Conservation (phyloP, 2,329 filamentous ascomycete species). For the Hypoxylon sp. region DNA sequence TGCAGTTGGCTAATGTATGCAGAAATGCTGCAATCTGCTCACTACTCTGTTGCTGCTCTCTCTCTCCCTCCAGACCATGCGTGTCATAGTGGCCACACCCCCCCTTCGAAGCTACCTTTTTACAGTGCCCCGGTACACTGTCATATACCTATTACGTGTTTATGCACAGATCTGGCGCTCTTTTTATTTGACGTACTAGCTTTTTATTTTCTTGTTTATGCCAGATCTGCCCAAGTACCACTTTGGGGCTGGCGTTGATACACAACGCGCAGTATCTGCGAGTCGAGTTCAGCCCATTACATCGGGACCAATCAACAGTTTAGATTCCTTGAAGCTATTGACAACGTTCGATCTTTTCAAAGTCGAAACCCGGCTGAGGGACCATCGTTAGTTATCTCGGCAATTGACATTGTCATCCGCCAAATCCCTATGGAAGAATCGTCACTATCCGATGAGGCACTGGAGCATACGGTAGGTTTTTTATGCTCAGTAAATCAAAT, state of each 20-base stretch:
- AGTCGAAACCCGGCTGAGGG: constrained; percentile 12
- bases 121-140: constrained; percentile 17
- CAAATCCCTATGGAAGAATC: constrained; percentile 4
- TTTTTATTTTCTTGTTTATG: constrained; percentile 12
- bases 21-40: constrained; percentile 25
- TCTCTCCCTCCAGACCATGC: constrained; percentile 9
- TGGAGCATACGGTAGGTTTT: neutral
- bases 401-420: constrained; percentile 11
- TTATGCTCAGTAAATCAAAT: constrained; percentile 9
- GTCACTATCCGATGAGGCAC: constrained; percentile 5
- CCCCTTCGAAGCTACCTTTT: neutral
- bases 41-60: constrained; percentile 16
- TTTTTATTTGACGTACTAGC: constrained; percentile 17
- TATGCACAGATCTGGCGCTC: constrained; percentile 17
- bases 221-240: constrained; percentile 32
- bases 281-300: constrained; percentile 34
- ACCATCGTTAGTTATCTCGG: constrained; percentile 13
- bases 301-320: constrained; percentile 40
- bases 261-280: constrained; percentile 33
- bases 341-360: constrained; percentile 28
- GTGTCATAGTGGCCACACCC: constrained; percentile 7
- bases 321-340: constrained; percentile 24
- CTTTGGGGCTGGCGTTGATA: constrained; percentile 30
- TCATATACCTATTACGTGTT: constrained; percentile 19
- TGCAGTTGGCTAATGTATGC: constrained; percentile 29